Base-by-base conservation (phyloP, 2,329 filamentous ascomycete species). In the Magnaporthiopsis incrustans region DNA sequence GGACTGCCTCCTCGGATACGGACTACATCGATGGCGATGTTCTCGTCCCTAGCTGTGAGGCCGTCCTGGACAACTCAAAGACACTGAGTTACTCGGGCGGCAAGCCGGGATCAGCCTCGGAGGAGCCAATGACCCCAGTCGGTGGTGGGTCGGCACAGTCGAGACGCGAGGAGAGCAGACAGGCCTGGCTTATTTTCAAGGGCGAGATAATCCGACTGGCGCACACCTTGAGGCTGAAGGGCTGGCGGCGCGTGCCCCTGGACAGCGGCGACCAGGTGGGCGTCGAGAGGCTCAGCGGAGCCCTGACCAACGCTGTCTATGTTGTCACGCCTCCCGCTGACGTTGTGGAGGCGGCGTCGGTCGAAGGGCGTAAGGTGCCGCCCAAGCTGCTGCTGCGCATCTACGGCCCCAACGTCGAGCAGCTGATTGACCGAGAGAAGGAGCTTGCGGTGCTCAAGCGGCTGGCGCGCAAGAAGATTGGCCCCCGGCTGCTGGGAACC, bases 271-370 rank as follows among this genome's bases (percentile, higher is more conserved):
- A 86, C 62, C 81, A 80, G 53, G 87, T 95, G 67, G 82, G 82
- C 2, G 89, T 95, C 7, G 84, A 90, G 75, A 84, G 91, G 61
- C 80, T 96, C 33, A 97, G 94, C 73, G 95, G 95, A 66, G 95
- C 95, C 11, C 78, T 99, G 69, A 99, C 95, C 26, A 99, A 99
- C 73, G 92, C 94, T 14, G 93, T 99, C 50, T 99, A 98, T 73
- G 92, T 97, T 62, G 92, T 98, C 27, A 89, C 87, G 1, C 93
- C 94, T 1, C 93, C 94, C 0, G 79, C 84, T 56, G 81, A 89
- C 50, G 69, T 92, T 14, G 64, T 74, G 68, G 32, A 70, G 63
- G 69, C 62, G 74, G 78, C 67, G 78, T 63, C 62, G 2, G 62
- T 65, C 8, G 73, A 70, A 14, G 74, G 77, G 62, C 82, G 77